Conservation (phyloP, 2,329 filamentous ascomycete species). For the Aspergillaceae sp. region DNA sequence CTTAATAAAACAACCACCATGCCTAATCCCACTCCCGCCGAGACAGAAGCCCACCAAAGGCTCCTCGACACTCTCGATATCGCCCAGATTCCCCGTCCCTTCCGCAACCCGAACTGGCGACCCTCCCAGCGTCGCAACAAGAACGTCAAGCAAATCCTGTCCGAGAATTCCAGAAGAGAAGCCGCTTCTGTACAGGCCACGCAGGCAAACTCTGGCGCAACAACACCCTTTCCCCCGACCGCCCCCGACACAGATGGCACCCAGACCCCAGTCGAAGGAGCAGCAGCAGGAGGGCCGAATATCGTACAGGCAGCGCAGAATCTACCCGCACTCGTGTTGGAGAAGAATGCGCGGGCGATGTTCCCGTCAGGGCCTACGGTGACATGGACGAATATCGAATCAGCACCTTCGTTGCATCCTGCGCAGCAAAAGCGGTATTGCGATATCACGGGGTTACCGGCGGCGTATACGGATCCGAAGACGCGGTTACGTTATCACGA, state of each 20-base stretch:
- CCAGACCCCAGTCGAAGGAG: constrained; percentile 39
- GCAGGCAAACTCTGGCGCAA: constrained; percentile 70
- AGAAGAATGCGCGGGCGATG: constrained; percentile 55
- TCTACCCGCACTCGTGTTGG: constrained; percentile 76
- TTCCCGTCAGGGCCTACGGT: constrained; percentile 54
- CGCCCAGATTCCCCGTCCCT: constrained; percentile 73
- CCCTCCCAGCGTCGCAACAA: constrained; percentile 95
- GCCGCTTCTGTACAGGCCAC: constrained; percentile 69
- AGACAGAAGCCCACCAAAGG: constrained; percentile 73
- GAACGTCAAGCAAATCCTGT: constrained; percentile 93
- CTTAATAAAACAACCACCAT: constrained; percentile 28
- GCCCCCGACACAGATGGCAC: constrained; percentile 33
- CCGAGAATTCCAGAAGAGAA: constrained; percentile 79
- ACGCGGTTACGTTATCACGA: constrained; percentile 88
- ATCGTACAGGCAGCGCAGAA: constrained; percentile 83
- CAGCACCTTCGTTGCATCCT: constrained; percentile 71
- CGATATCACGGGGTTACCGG: constrained; percentile 88
- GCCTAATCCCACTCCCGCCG: constrained; percentile 57
- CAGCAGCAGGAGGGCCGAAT: constrained; percentile 45
- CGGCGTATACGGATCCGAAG: constrained; percentile 90
- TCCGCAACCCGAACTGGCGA: constrained; percentile 84
- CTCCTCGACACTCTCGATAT: constrained; percentile 91
- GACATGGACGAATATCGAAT: constrained; percentile 95
- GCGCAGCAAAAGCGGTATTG: constrained; percentile 83
- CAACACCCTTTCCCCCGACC: constrained; percentile 50